phyloP scores from a whole-genome alignment of 805 yeast species.

The Phaffomyces opuntiae region DNA sequence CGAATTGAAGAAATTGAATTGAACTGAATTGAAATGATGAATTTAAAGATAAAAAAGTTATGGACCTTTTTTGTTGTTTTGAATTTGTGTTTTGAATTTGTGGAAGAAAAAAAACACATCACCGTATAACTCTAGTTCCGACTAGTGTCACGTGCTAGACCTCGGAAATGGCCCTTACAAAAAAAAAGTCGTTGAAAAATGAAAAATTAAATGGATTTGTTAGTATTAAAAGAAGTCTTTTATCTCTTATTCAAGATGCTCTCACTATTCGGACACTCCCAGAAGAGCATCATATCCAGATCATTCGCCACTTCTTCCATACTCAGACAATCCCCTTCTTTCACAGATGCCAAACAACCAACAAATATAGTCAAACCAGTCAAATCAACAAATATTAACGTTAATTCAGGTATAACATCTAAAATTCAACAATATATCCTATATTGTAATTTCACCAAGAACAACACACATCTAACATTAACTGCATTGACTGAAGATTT shows the following conservation, averaged over 20 bases:
- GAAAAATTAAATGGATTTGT: too few relatives aligned
- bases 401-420: slow-evolving; percentile 14
- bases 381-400: too few relatives aligned
- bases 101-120: too few relatives aligned
- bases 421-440: slow-evolving; percentile 57
- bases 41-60: too few relatives aligned
- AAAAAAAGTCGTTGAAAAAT: too few relatives aligned
- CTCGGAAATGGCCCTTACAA: too few relatives aligned
- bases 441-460: slow-evolving; percentile 70
- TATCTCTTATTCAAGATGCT: not conserved
- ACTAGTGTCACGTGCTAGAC: too few relatives aligned
- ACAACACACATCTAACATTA: slow-evolving; percentile 76
- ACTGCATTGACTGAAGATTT: slow-evolving; percentile 63
- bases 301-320: slow-evolving; percentile 4
- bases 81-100: too few relatives aligned
- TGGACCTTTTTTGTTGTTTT: too few relatives aligned
- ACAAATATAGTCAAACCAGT: slow-evolving; percentile 6
- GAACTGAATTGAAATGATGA: too few relatives aligned
- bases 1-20: not conserved
- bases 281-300: not conserved
- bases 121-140: too few relatives aligned
- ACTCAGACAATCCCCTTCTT: slow-evolving; percentile 8
- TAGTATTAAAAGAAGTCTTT: too few relatives aligned
- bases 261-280: not conserved
- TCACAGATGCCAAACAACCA: not conserved